Conservation (phyloP, 257 asterid species). For the Galeopsis tetrahit region DNA sequence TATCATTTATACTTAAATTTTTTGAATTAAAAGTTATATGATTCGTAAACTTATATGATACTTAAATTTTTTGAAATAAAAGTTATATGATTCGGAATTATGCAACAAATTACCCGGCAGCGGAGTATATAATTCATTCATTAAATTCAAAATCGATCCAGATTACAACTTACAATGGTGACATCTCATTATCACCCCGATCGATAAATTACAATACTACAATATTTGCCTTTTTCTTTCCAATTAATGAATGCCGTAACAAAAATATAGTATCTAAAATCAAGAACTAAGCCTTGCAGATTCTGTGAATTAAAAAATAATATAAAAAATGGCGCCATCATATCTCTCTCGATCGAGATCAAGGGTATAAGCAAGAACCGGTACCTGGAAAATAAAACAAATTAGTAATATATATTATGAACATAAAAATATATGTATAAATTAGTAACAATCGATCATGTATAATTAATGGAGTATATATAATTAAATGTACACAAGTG, state of each 20-base stretch:
- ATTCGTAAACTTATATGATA: too few relatives aligned
- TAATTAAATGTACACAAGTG: too few relatives aligned
- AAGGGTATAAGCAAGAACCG: conserved; percentile 33
- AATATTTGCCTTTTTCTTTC: background rate
- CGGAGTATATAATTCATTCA: background rate
- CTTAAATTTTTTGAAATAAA: too few relatives aligned
- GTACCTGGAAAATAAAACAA: conserved; percentile 16
- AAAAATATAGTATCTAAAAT: background rate
- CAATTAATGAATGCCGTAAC: background rate
- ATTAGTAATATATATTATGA: background rate
- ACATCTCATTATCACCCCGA: background rate
- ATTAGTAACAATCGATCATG: background rate
- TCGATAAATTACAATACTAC: background rate
- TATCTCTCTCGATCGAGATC: background rate
- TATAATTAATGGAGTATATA: background rate
- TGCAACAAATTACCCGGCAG: too few relatives aligned
- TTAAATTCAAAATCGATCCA: background rate
- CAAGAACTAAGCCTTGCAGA: background rate
- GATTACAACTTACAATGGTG: background rate
- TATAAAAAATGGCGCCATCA: background rate
- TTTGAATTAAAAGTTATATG: too few relatives aligned
- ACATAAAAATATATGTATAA: background rate
- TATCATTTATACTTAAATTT: too few relatives aligned
- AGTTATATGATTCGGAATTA: too few relatives aligned
- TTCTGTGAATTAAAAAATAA: background rate